phyloP scores from a whole-genome alignment of 164 flowering plant genomes.

The Akebia trifoliata region DNA sequence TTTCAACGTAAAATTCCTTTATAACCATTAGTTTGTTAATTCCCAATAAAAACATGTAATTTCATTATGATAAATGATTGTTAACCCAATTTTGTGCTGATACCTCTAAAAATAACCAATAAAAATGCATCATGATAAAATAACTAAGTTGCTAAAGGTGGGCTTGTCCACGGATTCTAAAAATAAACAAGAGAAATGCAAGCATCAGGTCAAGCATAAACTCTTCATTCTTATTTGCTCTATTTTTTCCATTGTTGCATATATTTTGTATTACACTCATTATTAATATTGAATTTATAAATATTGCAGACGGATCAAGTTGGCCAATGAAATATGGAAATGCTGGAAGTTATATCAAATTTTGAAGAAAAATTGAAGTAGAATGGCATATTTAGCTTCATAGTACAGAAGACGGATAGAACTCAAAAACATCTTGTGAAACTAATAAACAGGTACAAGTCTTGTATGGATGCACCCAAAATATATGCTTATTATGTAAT shows the following conservation, averaged over 20 bases:
- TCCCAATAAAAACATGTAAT: too few relatives aligned
- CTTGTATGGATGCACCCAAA: neutral
- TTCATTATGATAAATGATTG: too few relatives aligned
- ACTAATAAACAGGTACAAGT: conserved; percentile 46
- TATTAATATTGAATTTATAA: conserved; percentile 3
- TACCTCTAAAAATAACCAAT: too few relatives aligned
- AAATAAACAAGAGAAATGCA: conserved; percentile 27
- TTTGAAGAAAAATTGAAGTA: conserved; percentile 81
- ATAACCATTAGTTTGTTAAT: too few relatives aligned
- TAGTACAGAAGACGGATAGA: conserved; percentile 29
- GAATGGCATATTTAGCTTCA: conserved; percentile 46
- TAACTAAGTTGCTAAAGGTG: conserved; percentile 21
- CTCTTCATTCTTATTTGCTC: neutral
- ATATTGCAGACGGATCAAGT: conserved; percentile 43
- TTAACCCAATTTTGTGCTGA: too few relatives aligned
- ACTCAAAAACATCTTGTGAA: conserved; percentile 22
- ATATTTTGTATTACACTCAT: neutral
- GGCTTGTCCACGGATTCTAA: conserved; percentile 17
- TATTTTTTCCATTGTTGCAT: neutral
- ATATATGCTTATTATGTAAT: neutral
- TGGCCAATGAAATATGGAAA: conserved; percentile 61
- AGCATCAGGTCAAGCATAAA: conserved; percentile 34
- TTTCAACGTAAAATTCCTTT: too few relatives aligned
- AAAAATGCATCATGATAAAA: conserved; percentile 29
- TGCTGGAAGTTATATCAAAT: conserved; percentile 77